phyloP scores from a whole-genome alignment of 441 rosid species.

The Croton laevigatus region DNA sequence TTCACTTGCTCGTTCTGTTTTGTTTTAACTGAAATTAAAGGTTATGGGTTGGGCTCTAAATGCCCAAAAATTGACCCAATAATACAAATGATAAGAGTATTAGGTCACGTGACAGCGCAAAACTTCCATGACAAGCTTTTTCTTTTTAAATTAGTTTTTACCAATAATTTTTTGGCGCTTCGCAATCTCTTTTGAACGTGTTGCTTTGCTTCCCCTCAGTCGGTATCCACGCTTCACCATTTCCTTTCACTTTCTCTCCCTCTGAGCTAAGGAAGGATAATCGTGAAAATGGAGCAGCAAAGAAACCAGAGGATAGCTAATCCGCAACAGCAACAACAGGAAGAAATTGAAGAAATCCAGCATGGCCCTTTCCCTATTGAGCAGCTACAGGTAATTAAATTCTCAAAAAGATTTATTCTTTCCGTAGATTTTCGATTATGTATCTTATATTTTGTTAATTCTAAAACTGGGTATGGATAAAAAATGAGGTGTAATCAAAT shows the following conservation, averaged over 20 bases:
- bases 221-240: not conserved
- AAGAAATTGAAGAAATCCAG: conserved; percentile 58
- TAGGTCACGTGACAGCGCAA: not conserved
- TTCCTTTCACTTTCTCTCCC: not conserved
- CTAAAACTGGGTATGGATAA: not conserved
- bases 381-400: conserved; percentile 73
- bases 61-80: not conserved
- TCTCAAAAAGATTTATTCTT: conserved; percentile 4
- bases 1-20: too few relatives aligned
- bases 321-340: conserved; percentile 33
- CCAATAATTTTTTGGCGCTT: conserved; percentile 16
- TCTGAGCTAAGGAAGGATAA: conserved; percentile 3
- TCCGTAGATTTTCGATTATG: not conserved
- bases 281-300: conserved; percentile 51
- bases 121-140: conserved; percentile 34
- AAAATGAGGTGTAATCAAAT: conserved; percentile 13
- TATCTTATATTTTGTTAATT: not conserved
- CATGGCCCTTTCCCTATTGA: conserved; percentile 87
- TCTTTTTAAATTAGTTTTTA: too few relatives aligned
- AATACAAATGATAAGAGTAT: too few relatives aligned
- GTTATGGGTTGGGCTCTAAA: not conserved
- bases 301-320: conserved; percentile 42
- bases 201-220: conserved; percentile 1
- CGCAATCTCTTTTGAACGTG: conserved; percentile 29
- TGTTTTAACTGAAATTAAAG: too few relatives aligned